phyloP scores from a whole-genome alignment of 345 rosid species.

The Rhodomyrtus tomentosa region DNA sequence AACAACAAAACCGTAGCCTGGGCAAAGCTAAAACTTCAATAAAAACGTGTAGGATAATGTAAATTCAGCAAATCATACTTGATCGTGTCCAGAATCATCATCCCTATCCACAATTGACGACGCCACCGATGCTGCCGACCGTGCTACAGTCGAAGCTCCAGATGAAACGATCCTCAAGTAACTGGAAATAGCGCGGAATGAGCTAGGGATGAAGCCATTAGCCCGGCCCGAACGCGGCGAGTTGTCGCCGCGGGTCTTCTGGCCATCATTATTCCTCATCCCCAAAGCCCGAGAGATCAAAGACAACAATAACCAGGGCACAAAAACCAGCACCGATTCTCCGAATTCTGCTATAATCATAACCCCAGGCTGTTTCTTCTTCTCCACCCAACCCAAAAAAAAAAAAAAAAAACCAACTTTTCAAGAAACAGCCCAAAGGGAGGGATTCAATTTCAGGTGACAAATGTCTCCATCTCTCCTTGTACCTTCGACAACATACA shows the following conservation, averaged over 20 bases:
- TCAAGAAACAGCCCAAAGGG: slow-evolving; percentile 1
- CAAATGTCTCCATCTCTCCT: slow-evolving; percentile 3
- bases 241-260: slow-evolving; percentile 14
- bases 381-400: neutral
- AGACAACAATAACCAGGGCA: slow-evolving; percentile 20
- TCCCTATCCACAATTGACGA: slow-evolving; percentile 68
- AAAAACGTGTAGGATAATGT: neutral
- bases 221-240: slow-evolving; percentile 1
- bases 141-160: slow-evolving; percentile 83
- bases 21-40: neutral
- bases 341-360: slow-evolving; percentile 30
- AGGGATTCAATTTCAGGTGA: neutral
- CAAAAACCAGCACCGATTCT: slow-evolving; percentile 10
- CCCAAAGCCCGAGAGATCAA: slow-evolving; percentile 17
- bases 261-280: slow-evolving; percentile 62
- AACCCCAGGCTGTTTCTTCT: slow-evolving; percentile 22
- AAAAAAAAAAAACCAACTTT: neutral
- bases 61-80: slow-evolving; percentile 25
- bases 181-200: slow-evolving; percentile 72
- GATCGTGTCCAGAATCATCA: slow-evolving; percentile 47
- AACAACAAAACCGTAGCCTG: neutral
- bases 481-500: neutral
- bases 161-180: slow-evolving; percentile 70
- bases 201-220: slow-evolving; percentile 49
- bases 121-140: slow-evolving; percentile 75